Conservation (phyloP, 805 yeast species). For the Cephaloascus albidus region DNA sequence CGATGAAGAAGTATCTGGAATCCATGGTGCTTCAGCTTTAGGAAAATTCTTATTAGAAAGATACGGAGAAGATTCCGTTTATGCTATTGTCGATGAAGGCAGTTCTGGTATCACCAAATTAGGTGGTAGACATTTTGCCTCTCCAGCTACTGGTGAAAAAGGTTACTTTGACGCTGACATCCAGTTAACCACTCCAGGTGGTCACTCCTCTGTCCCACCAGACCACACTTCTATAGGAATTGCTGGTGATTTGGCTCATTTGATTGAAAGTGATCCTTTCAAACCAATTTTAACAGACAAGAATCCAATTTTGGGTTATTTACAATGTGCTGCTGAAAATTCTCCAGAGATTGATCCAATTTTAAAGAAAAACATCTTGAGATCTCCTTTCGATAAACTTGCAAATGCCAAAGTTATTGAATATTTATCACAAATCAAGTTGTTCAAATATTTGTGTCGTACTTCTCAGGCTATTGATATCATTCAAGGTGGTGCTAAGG, state of each 20-base stretch:
- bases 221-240: slow-evolving; percentile 77
- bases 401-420: slow-evolving; percentile 19
- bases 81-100: slow-evolving; percentile 71
- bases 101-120: slow-evolving; percentile 22
- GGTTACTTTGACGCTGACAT: slow-evolving; percentile 38
- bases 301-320: slow-evolving; percentile 51
- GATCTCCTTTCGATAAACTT: slow-evolving; percentile 23
- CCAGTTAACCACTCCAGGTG: slow-evolving; percentile 55
- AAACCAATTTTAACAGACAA: slow-evolving; percentile 31
- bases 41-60: slow-evolving; percentile 34
- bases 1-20: slow-evolving; percentile 72
- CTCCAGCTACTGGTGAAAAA: slow-evolving; percentile 53
- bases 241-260: slow-evolving; percentile 44
- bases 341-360: slow-evolving; percentile 12
- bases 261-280: slow-evolving; percentile 51
- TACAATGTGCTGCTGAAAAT: slow-evolving; percentile 59
- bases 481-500: slow-evolving; percentile 25
- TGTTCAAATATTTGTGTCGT: slow-evolving; percentile 17
- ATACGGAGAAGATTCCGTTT: slow-evolving; percentile 53
- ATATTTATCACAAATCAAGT: slow-evolving; percentile 8
- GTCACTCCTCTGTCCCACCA: slow-evolving; percentile 78
- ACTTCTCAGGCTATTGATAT: slow-evolving; percentile 26
- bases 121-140: slow-evolving; percentile 40
- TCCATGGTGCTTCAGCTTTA: slow-evolving; percentile 49
- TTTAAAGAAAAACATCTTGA: slow-evolving; percentile 19